Evolutionary conservation across 352 stramenopile species (phyloP).

Genomic region (Pythium insidiosum): DNA sequence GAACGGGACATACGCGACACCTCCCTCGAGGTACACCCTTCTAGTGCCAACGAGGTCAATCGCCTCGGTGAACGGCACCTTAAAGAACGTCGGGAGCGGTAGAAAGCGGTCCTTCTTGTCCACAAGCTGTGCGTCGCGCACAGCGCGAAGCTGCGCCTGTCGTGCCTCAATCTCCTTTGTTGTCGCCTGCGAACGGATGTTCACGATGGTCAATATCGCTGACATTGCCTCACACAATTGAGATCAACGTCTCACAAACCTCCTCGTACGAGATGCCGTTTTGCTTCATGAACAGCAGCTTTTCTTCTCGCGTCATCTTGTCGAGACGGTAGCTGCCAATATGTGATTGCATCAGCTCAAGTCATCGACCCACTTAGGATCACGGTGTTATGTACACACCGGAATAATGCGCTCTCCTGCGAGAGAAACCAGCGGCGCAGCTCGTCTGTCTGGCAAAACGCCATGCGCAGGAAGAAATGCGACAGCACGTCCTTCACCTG

Average conservation of each 20-base stretch:
- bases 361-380: too few species aligned
- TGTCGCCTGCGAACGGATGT: too few species aligned
- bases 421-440: constrained; percentile 96
- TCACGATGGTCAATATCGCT: too few species aligned
- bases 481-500: constrained; percentile 90
- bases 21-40: constrained; percentile 91
- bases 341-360: too few species aligned
- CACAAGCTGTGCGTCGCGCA: constrained; percentile 39
- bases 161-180: constrained; percentile 54
- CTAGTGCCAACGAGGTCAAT: constrained; percentile 88
- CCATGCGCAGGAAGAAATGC: constrained; percentile 97
- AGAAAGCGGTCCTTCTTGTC: constrained; percentile 40
- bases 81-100: constrained; percentile 86
- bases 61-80: constrained; percentile 96
- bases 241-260: too few species aligned
- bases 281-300: constrained; percentile 83
- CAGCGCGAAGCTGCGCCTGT: constrained; percentile 56
- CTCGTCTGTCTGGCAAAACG: constrained; percentile 97
- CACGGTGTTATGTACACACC: too few species aligned
- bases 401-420: constrained; percentile 94
- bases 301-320: constrained; percentile 85
- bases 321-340: constrained; percentile 68
- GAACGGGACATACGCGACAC: constrained; percentile 94
- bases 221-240: too few species aligned
- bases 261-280: constrained; percentile 78